Evolutionary conservation across 257 asterid genomes (phyloP).

Genomic region (Solanum microdontum): DNA sequence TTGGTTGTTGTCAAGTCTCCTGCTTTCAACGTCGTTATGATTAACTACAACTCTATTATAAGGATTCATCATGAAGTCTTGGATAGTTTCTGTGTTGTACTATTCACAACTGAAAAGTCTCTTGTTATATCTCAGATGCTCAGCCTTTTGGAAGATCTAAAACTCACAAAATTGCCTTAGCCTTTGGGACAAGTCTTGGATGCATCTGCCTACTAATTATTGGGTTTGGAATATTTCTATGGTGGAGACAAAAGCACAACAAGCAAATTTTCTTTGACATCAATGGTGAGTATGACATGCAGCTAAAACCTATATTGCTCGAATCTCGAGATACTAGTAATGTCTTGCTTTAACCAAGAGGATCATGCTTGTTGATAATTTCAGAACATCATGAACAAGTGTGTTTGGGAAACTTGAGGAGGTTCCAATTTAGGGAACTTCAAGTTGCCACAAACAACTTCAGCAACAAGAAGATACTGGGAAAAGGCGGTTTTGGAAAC

Average conservation of each 20-base stretch:
- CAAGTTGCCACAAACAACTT: constrained; percentile 76
- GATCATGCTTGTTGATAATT: background rate
- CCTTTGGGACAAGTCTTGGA: constrained; percentile 78
- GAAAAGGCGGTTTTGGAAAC: constrained; percentile 87
- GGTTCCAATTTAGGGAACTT: constrained; percentile 70
- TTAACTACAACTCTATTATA: background rate
- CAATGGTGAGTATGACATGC: constrained; percentile 36
- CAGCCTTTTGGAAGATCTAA: constrained; percentile 25
- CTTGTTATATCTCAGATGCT: constrained; percentile 15
- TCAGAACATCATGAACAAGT: constrained; percentile 65
- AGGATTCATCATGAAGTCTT: background rate
- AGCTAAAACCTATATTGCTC: background rate
- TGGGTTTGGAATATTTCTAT: constrained; percentile 64
- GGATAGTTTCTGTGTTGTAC: background rate
- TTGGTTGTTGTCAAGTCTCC: background rate
- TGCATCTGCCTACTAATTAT: constrained; percentile 67
- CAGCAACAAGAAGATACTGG: constrained; percentile 78
- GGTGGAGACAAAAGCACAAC: constrained; percentile 79
- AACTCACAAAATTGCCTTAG: constrained; percentile 54
- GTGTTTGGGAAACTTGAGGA: constrained; percentile 70
- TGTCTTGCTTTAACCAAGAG: background rate
- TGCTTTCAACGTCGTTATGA: background rate
- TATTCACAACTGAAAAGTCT: background rate
- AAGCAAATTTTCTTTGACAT: constrained; percentile 64
- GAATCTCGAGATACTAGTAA: too few relatives aligned